These are phyloP conservation scores for Citrus mangshanensis DNA, from an alignment of 345 rosid genomes.

Conservation along the genomic window DNA sequence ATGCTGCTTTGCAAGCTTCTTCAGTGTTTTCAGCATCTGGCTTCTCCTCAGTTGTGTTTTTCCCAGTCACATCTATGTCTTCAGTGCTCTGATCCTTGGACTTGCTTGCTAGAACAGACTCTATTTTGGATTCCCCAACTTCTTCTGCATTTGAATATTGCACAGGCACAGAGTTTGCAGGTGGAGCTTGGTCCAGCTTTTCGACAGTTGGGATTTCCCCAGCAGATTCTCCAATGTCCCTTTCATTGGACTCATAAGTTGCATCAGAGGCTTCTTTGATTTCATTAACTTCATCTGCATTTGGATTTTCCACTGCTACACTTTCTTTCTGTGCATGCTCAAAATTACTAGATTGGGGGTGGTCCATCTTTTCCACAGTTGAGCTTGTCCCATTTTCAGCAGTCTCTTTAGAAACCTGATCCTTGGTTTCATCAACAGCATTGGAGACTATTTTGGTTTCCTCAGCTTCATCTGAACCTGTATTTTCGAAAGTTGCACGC, in stretches of 20 bases:
- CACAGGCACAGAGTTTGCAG: neutral
- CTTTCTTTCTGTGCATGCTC: neutral
- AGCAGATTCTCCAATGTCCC: neutral
- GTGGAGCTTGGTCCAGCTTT: neutral
- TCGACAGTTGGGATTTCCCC: neutral
- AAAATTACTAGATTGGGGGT: neutral
- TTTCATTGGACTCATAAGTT: neutral
- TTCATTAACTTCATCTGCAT: conserved; percentile 7
- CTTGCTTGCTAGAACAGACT: conserved; percentile 1
- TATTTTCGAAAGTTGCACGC: neutral
- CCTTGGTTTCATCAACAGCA: neutral
- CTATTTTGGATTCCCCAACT: conserved; percentile 7
- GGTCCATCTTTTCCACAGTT: neutral
- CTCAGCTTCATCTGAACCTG: neutral
- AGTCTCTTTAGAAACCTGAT: conserved; percentile 2
- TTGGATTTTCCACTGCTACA: neutral
- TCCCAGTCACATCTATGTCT: conserved; percentile 5
- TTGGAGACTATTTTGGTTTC: neutral
- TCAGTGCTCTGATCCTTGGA: neutral
- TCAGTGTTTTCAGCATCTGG: neutral
- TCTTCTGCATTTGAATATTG: neutral
- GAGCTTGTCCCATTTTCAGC: conserved; percentile 1
- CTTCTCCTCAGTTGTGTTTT: neutral
- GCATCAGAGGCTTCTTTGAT: conserved; percentile 4
- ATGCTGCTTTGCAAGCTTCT: conserved; percentile 19